A percentile compares a stretch with the other conserved stretches of the same genome.
Conservation (phyloP, 305 asterid genomes). For the Fraxinus paxiana region DNA sequence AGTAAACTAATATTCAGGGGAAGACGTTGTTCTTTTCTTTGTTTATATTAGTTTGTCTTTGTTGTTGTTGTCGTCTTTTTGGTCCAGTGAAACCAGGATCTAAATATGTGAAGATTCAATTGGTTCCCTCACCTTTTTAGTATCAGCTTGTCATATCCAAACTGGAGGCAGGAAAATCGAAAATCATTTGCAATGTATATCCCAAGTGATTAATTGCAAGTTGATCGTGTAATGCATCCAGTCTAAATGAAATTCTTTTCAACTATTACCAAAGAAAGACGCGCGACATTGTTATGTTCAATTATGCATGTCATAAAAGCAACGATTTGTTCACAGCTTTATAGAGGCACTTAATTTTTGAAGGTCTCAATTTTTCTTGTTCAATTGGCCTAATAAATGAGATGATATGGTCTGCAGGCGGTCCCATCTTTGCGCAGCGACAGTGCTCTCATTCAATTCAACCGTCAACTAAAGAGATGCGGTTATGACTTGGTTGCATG, state of each 20-base stretch:
- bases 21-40: neutral
- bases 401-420: conserved; percentile 44
- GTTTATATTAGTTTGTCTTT: neutral
- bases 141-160: neutral
- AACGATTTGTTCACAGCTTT: neutral
- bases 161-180: neutral
- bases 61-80: neutral
- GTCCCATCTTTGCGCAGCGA: conserved; percentile 72
- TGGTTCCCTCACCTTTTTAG: neutral
- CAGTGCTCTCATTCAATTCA: conserved; percentile 73
- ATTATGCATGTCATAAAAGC: neutral
- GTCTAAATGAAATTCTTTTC: neutral
- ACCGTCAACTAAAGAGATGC: conserved; percentile 83
- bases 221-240: neutral
- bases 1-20: neutral
- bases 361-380: neutral
- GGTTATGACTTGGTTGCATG: conserved; percentile 69
- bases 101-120: neutral
- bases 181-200: neutral
- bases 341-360: neutral
- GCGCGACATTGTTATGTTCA: neutral
- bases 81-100: neutral
- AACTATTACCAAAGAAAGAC: neutral
- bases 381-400: neutral
- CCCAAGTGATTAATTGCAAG: neutral